Conservation (phyloP, 768 basidiomycete species). For the Roridomyces roridus region DNA sequence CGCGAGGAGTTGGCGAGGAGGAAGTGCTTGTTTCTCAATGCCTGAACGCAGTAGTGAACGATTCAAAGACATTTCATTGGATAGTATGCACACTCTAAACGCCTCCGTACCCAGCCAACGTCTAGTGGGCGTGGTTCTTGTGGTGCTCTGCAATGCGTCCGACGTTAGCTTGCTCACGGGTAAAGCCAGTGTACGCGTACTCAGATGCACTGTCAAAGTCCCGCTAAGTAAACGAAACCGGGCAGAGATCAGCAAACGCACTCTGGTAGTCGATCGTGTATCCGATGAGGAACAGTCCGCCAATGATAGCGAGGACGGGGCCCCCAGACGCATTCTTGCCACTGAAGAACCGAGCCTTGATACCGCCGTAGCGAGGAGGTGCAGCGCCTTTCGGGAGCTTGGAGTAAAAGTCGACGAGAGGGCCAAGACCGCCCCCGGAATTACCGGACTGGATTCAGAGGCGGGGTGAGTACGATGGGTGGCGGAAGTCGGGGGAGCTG, state of each 20-base stretch:
- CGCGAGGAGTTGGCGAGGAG: too few species aligned
- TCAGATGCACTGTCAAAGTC: slow-evolving; percentile 72
- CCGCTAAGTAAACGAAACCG: slow-evolving; percentile 2
- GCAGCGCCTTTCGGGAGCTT: slow-evolving; percentile 92
- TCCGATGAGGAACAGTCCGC: slow-evolving; percentile 74
- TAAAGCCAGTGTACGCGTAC: slow-evolving; percentile 49
- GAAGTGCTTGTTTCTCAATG: too few species aligned
- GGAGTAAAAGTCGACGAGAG: slow-evolving; percentile 95
- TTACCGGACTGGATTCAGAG: slow-evolving; percentile 67
- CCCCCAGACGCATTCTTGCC: slow-evolving; percentile 85
- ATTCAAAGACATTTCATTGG: too few species aligned
- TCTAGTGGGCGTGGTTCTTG: slow-evolving; percentile 91
- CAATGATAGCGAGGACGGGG: slow-evolving; percentile 68
- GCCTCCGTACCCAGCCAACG: too few species aligned
- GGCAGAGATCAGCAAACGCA: slow-evolving; percentile 49
- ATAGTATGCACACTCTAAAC: too few species aligned
- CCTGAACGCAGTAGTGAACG: too few species aligned
- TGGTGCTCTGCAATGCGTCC: slow-evolving; percentile 71
- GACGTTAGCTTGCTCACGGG: slow-evolving; percentile 29
- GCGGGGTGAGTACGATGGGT: background rate
- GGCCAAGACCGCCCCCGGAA: slow-evolving; percentile 78
- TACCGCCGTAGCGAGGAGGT: slow-evolving; percentile 63
- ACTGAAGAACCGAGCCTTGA: slow-evolving; percentile 84
- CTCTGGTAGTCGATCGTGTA: slow-evolving; percentile 92
- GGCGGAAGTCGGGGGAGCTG: background rate